A percentile compares a stretch with the other conserved stretches of the same genome.
phyloP scores from a whole-genome alignment of 768 basidiomycete genomes.

The Rhodotorula paludigena region DNA sequence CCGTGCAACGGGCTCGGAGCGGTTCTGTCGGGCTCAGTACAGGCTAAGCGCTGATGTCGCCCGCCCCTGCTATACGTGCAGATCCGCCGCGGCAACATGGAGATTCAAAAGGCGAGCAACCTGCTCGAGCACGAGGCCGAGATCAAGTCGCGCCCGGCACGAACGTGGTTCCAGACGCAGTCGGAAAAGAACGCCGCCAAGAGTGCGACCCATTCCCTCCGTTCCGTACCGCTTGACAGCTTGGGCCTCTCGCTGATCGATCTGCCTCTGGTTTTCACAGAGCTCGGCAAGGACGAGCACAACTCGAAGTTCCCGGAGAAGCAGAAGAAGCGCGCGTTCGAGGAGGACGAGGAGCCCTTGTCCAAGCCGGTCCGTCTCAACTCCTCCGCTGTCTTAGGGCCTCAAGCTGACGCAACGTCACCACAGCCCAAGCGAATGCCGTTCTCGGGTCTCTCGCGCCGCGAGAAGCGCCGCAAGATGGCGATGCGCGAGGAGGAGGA shows the following conservation, averaged over 20 bases:
- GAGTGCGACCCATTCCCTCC: slow-evolving; percentile 54
- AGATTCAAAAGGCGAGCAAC: slow-evolving; percentile 88
- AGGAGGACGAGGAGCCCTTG: slow-evolving; percentile 29
- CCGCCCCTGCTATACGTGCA: slow-evolving; percentile 46
- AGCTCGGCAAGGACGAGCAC: slow-evolving; percentile 69
- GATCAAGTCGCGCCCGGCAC: slow-evolving; percentile 84
- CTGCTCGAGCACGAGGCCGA: slow-evolving; percentile 88
- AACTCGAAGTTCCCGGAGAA: slow-evolving; percentile 47
- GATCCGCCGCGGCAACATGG: slow-evolving; percentile 91
- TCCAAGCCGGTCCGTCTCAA: slow-evolving; percentile 18
- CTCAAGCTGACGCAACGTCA: not conserved
- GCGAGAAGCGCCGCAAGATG: slow-evolving; percentile 79
- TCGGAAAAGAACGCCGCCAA: slow-evolving; percentile 75
- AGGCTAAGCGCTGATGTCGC: not conserved
- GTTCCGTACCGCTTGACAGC: not conserved
- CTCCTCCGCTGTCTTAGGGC: not conserved
- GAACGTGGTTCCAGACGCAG: slow-evolving; percentile 95
- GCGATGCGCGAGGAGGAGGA: slow-evolving; percentile 74
- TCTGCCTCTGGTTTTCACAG: slow-evolving; percentile 50
- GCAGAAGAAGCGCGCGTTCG: slow-evolving; percentile 26
- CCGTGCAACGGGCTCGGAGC: no score
- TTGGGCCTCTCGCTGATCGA: not conserved
- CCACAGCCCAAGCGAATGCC: slow-evolving; percentile 31
- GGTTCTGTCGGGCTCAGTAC: no score
- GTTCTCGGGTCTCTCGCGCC: slow-evolving; percentile 76